Percentiles rank a stretch among this genome's conserved stretches.
These are phyloP conservation scores for Rhexocercosporidium sp. DNA, from an alignment of 2,329 filamentous ascomycete species.

Conservation along the genomic window DNA sequence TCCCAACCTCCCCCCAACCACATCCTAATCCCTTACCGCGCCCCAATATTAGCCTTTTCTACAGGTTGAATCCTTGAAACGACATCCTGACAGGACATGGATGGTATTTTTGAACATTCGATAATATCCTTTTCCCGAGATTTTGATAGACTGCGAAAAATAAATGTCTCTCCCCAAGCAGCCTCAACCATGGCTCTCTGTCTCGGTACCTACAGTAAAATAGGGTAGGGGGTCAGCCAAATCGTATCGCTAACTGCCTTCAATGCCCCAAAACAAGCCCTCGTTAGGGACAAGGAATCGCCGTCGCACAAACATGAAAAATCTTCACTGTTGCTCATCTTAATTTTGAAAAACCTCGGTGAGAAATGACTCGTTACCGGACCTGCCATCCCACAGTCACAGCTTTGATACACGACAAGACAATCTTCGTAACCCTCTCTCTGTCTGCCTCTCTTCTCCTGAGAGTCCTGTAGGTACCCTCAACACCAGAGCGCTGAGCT, in stretches of 20 bases:
- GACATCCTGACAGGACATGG: neutral
- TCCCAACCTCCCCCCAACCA: neutral
- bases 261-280: conserved; percentile 8
- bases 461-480: too few relatives aligned
- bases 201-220: too few relatives aligned
- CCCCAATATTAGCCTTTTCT: neutral
- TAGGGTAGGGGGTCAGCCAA: neutral
- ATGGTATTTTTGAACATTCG: neutral
- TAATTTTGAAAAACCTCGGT: too few relatives aligned
- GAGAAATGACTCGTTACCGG: too few relatives aligned
- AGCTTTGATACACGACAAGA: too few relatives aligned
- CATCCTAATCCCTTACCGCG: neutral
- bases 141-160: too few relatives aligned
- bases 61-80: conserved; percentile 3
- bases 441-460: too few relatives aligned
- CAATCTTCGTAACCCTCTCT: too few relatives aligned
- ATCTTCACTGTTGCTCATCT: too few relatives aligned
- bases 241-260: neutral
- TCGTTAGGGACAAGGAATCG: neutral
- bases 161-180: neutral
- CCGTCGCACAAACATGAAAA: neutral
- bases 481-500: too few relatives aligned
- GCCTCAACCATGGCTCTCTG: conserved; percentile 9
- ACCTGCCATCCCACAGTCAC: too few relatives aligned
- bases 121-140: neutral